A percentile compares a stretch with the other conserved stretches of the same genome.
Evolutionary conservation across 2,329 filamentous ascomycete genomes (phyloP).

Genomic region (Aspergillus glaucus): DNA sequence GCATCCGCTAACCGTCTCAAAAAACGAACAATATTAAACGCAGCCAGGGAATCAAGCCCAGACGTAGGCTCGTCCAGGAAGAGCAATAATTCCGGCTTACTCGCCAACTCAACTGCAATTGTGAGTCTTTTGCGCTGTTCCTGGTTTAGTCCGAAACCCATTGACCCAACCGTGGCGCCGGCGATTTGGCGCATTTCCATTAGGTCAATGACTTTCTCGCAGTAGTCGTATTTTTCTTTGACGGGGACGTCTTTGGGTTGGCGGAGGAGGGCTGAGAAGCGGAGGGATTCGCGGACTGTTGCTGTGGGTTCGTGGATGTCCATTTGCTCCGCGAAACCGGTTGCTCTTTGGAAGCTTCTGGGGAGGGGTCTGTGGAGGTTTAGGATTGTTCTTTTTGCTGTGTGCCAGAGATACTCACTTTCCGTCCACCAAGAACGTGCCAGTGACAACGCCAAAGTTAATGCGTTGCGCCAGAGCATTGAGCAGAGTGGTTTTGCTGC

Average conservation of each 20-base stretch:
- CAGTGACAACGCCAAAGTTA: conserved; percentile 39
- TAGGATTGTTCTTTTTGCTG: conserved; percentile 1
- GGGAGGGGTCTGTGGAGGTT: conserved; percentile 30
- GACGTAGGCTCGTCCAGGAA: conserved; percentile 60
- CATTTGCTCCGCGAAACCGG: conserved; percentile 56
- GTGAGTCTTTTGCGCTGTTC: conserved; percentile 64
- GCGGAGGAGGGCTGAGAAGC: conserved; percentile 60
- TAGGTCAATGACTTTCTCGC: conserved; percentile 61
- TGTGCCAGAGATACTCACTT: conserved; percentile 20
- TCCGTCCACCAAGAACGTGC: conserved; percentile 42
- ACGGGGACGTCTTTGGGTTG: conserved; percentile 53
- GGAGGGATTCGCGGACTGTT: conserved; percentile 60
- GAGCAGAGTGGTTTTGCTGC: conserved; percentile 45
- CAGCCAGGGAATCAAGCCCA: conserved; percentile 62
- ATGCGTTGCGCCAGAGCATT: conserved; percentile 43
- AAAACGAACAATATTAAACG: conserved; percentile 59
- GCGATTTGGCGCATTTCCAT: conserved; percentile 64
- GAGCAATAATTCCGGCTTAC: conserved; percentile 55
- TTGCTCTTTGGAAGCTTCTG: conserved; percentile 47
- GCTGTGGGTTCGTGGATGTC: conserved; percentile 62
- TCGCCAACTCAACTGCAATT: conserved; percentile 57
- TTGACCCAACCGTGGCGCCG: conserved; percentile 56
- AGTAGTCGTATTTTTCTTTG: conserved; percentile 61
- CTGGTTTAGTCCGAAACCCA: conserved; percentile 55
- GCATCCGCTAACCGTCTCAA: conserved; percentile 60